These are phyloP conservation scores for Mortierella antarctica DNA, from an alignment of 192 early-diverging fungal species.

Conservation along the genomic window DNA sequence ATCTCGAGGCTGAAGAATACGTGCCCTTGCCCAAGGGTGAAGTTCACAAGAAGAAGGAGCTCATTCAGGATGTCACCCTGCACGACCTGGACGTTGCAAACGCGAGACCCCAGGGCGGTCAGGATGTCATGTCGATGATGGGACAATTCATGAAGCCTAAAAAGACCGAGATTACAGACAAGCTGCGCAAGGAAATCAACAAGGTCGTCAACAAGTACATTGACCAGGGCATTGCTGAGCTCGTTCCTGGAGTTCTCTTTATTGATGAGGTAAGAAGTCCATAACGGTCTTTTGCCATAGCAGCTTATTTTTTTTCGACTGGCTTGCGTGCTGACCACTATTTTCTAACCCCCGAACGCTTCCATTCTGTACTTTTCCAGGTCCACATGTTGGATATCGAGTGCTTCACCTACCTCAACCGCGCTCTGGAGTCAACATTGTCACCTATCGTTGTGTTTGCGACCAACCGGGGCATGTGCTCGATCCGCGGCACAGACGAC, in stretches of 20 bases:
- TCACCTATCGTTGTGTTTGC: conserved; percentile 98
- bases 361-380: conserved; percentile 41
- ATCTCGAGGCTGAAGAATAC: conserved; percentile 98
- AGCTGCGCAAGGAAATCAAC: conserved; percentile 98
- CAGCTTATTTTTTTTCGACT: background rate
- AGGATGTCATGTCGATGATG: conserved; percentile 99
- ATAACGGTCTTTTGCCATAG: background rate
- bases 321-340: too few relatives aligned
- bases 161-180: conserved; percentile 99
- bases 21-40: conserved; percentile 98
- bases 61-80: conserved; percentile 97
- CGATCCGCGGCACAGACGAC: conserved; percentile 81
- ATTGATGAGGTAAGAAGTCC: conserved; percentile 85
- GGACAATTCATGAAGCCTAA: conserved; percentile 98
- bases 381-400: conserved; percentile 99
- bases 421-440: conserved; percentile 94
- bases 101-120: conserved; percentile 94
- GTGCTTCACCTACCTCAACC: conserved; percentile 99
- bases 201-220: conserved; percentile 99
- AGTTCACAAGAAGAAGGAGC: conserved; percentile 99
- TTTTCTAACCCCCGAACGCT: background rate
- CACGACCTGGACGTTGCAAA: conserved; percentile 99
- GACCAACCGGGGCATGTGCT: conserved; percentile 94
- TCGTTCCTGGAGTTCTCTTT: conserved; percentile 97
- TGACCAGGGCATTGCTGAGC: conserved; percentile 96